Evolutionary conservation across 2,329 filamentous ascomycete species (phyloP).

Genomic region (Paecilomyces formosus): DNA sequence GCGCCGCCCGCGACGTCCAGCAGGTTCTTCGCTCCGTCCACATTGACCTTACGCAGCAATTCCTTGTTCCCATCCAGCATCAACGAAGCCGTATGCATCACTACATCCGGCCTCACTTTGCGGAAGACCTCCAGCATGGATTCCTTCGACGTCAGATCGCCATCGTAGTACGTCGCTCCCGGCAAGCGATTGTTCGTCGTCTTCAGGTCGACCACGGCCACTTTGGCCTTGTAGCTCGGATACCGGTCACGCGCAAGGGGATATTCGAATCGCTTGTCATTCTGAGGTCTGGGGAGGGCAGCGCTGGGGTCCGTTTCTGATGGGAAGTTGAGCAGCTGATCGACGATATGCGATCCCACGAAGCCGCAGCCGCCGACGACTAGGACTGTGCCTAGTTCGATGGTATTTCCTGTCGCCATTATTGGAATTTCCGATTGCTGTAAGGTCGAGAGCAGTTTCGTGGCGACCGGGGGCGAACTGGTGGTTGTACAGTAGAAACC

Average conservation of each 20-base stretch:
- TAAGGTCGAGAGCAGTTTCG: not conserved
- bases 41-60: slow-evolving; percentile 74
- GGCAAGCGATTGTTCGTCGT: slow-evolving; percentile 60
- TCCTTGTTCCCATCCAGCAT: slow-evolving; percentile 46
- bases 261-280: slow-evolving; percentile 29
- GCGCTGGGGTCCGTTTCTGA: slow-evolving; percentile 35
- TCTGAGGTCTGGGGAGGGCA: slow-evolving; percentile 26
- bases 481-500: not conserved
- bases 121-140: slow-evolving; percentile 58
- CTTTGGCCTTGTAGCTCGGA: slow-evolving; percentile 40
- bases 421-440: not conserved
- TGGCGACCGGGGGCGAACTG: not conserved
- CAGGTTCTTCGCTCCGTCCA: slow-evolving; percentile 74
- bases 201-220: slow-evolving; percentile 66
- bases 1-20: slow-evolving; percentile 60
- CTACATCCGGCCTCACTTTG: slow-evolving; percentile 65
- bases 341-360: slow-evolving; percentile 74
- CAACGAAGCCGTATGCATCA: slow-evolving; percentile 81
- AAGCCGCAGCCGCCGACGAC: slow-evolving; percentile 81
- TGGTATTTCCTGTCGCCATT: slow-evolving; percentile 24
- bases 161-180: slow-evolving; percentile 62
- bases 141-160: slow-evolving; percentile 64
- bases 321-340: slow-evolving; percentile 59
- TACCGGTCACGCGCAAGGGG: slow-evolving; percentile 32
- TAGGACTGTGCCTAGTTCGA: slow-evolving; percentile 60